phyloP scores from a whole-genome alignment of 2,329 filamentous ascomycete genomes.

The Emmonsiellopsis sp. region DNA sequence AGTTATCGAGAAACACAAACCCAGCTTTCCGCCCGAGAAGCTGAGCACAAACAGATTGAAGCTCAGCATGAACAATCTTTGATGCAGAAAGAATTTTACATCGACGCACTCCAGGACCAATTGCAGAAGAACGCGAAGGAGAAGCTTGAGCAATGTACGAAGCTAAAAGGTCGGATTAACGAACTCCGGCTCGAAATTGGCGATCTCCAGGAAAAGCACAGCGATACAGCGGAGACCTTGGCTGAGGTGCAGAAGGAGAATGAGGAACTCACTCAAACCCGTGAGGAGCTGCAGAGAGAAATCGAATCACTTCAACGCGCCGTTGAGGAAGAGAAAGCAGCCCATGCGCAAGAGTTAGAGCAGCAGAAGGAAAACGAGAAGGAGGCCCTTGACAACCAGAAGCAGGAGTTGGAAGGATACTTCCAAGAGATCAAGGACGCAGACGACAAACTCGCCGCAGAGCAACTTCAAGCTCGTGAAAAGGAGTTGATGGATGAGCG shows the following conservation, averaged over 20 bases:
- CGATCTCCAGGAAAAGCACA: constrained; percentile 43
- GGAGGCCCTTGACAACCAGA: constrained; percentile 32
- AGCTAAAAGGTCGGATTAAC: constrained; percentile 33
- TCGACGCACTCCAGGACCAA: constrained; percentile 42
- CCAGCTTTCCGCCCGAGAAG: constrained; percentile 40
- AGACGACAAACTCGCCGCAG: constrained; percentile 30
- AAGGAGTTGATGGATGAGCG: constrained; percentile 35
- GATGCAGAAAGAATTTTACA: constrained; percentile 44
- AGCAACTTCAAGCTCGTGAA: constrained; percentile 28
- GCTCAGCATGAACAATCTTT: constrained; percentile 42
- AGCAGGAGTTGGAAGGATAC: constrained; percentile 35
- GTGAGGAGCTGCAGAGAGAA: constrained; percentile 35
- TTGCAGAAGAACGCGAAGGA: constrained; percentile 41
- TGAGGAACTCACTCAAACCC: constrained; percentile 34
- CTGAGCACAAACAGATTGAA: constrained; percentile 40
- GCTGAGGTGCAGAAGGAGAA: constrained; percentile 36
- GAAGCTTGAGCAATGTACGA: constrained; percentile 39
- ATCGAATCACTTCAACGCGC: constrained; percentile 28
- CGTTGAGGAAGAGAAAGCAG: constrained; percentile 27
- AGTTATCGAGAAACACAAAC: constrained; percentile 43
- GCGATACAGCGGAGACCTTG: constrained; percentile 40
- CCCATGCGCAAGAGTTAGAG: constrained; percentile 32
- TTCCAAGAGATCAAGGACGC: constrained; percentile 39
- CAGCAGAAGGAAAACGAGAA: constrained; percentile 35
- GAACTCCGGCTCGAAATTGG: constrained; percentile 43